Evolutionary conservation across 1,284 basidiomycete genomes (phyloP).

Genomic region (Psilocybe mexicana): DNA sequence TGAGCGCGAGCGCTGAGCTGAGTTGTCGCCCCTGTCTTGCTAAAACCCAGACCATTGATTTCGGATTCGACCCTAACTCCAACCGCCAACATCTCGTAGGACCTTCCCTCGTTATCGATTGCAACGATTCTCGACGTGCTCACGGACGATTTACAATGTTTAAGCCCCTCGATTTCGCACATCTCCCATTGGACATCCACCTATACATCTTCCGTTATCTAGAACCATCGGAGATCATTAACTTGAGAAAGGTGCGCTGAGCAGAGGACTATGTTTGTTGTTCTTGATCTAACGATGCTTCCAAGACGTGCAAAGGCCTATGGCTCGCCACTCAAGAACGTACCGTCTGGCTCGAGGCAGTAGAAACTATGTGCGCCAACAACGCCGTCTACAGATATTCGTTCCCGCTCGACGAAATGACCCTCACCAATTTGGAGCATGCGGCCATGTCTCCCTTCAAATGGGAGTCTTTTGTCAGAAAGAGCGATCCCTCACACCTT

Average conservation of each 20-base stretch:
- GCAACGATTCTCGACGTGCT: no score
- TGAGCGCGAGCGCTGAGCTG: no score
- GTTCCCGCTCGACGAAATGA: slow-evolving; percentile 8
- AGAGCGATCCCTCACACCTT: neutral
- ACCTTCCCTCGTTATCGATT: no score
- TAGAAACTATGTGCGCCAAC: slow-evolving; percentile 11
- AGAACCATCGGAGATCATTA: slow-evolving; percentile 9
- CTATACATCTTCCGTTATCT: slow-evolving; percentile 1
- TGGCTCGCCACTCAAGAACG: slow-evolving; percentile 8
- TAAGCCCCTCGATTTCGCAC: neutral
- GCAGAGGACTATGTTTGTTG: neutral
- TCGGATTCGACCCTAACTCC: no score
- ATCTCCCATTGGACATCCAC: slow-evolving; percentile 15
- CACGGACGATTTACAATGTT: no score
- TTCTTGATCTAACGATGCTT: neutral
- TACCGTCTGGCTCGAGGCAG: slow-evolving; percentile 12
- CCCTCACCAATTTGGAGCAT: slow-evolving; percentile 9
- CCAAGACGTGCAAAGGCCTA: slow-evolving; percentile 18
- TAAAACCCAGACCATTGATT: no score
- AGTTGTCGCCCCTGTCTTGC: no score
- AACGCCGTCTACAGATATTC: slow-evolving; percentile 10
- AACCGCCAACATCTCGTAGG: no score
- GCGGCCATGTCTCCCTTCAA: slow-evolving; percentile 8
- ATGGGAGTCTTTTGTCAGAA: slow-evolving; percentile 9
- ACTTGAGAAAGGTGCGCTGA: slow-evolving; percentile 10